These are phyloP conservation scores for Kodamaea sp. DNA, from an alignment of 1,139 yeast species.

Conservation along the genomic window DNA sequence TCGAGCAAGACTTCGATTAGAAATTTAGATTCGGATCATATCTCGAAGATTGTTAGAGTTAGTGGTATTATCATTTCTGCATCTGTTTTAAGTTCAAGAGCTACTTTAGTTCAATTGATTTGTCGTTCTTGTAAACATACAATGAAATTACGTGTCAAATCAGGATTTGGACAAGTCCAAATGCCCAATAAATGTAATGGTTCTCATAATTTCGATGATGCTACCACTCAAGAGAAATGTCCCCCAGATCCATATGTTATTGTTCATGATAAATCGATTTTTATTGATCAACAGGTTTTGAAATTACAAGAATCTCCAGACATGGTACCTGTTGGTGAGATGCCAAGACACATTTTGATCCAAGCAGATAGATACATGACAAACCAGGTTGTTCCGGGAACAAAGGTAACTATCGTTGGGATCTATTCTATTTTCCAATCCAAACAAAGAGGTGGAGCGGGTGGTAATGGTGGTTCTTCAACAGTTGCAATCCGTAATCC, in stretches of 20 bases:
- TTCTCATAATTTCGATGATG: conserved; percentile 46
- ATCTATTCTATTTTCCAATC: conserved; percentile 84
- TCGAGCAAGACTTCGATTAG: conserved; percentile 75
- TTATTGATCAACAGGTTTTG: conserved; percentile 90
- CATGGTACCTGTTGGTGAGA: conserved; percentile 97
- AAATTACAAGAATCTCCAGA: conserved; percentile 96
- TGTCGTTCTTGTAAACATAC: conserved; percentile 89
- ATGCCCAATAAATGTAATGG: conserved; percentile 77
- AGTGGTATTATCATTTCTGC: conserved; percentile 94
- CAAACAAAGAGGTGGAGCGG: conserved; percentile 50
- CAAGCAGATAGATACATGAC: conserved; percentile 89
- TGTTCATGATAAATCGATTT: conserved; percentile 87
- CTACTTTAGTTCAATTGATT: conserved; percentile 77
- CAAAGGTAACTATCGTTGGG: conserved; percentile 87
- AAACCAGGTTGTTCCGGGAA: conserved; percentile 91
- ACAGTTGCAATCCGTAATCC: conserved; percentile 92
- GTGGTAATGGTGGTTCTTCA: conserved; percentile 35
- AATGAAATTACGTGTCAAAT: conserved; percentile 56
- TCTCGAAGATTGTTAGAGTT: conserved; percentile 83
- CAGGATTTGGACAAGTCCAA: conserved; percentile 77
- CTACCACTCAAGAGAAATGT: conserved; percentile 59
- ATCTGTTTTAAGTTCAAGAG: conserved; percentile 83
- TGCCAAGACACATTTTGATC: conserved; percentile 90
- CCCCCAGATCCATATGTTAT: conserved; percentile 91
- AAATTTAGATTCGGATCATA: conserved; percentile 78